Evolutionary conservation across 108 stramenopile species (phyloP).

Genomic region (Fragilariopsis cylindrus): DNA sequence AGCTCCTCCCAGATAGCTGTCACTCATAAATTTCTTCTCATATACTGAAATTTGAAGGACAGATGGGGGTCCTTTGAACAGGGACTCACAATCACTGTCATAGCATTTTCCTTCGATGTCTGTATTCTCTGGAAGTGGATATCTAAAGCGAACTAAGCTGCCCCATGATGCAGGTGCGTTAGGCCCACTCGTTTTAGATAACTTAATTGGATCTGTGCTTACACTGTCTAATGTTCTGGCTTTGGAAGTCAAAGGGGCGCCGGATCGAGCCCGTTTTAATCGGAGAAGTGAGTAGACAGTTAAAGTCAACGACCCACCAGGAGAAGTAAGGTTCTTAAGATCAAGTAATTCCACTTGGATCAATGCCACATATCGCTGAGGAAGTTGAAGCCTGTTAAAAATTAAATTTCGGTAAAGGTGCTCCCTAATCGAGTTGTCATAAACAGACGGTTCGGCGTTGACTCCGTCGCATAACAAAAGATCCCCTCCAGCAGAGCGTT

Average conservation of each 20-base stretch:
- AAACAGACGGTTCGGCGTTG: slow-evolving; percentile 55
- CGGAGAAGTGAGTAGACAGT: slow-evolving; percentile 82
- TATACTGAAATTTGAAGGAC: slow-evolving; percentile 82
- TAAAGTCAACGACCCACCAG: slow-evolving; percentile 78
- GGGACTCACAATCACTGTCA: slow-evolving; percentile 72
- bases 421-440: slow-evolving; percentile 72
- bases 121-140: slow-evolving; percentile 82
- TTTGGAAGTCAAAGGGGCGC: slow-evolving; percentile 76
- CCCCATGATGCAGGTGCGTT: slow-evolving; percentile 93
- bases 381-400: slow-evolving; percentile 74
- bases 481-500: slow-evolving; percentile 78
- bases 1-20: slow-evolving; percentile 71
- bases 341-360: slow-evolving; percentile 94
- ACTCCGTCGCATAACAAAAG: slow-evolving; percentile 59
- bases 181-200: slow-evolving; percentile 80
- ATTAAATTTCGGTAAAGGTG: slow-evolving; percentile 84
- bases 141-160: slow-evolving; percentile 79
- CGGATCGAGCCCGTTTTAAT: slow-evolving; percentile 60
- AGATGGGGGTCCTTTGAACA: slow-evolving; percentile 86
- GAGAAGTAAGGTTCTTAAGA: slow-evolving; percentile 93
- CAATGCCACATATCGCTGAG: slow-evolving; percentile 89
- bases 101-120: slow-evolving; percentile 68
- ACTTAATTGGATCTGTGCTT: slow-evolving; percentile 60
- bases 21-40: slow-evolving; percentile 90
- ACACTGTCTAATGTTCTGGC: slow-evolving; percentile 79